Percentiles rank a stretch among this genome's conserved stretches.
Evolutionary conservation across 1,139 yeast species (phyloP).

Genomic region (Candida sp.): DNA sequence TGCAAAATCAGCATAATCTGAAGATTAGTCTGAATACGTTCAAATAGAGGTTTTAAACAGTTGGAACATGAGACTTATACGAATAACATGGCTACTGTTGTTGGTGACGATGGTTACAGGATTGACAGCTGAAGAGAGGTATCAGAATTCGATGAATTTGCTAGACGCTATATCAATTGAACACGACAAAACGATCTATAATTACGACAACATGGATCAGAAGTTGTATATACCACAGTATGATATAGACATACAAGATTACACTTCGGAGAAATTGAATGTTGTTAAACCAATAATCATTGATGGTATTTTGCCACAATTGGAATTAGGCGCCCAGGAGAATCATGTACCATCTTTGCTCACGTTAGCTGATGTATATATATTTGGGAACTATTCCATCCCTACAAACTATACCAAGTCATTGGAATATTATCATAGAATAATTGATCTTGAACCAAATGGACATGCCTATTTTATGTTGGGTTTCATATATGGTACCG

Average conservation of each 20-base stretch:
- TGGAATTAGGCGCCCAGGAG: slow-evolving; percentile 16
- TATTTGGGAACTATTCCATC: slow-evolving; percentile 68
- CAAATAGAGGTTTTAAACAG: background rate
- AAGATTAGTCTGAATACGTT: background rate
- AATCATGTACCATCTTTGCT: slow-evolving; percentile 19
- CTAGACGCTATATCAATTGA: slow-evolving; percentile 4
- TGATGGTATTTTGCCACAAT: slow-evolving; percentile 14
- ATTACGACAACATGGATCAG: slow-evolving; percentile 20
- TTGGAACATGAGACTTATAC: background rate
- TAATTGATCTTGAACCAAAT: slow-evolving; percentile 44
- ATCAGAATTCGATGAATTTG: slow-evolving; percentile 4
- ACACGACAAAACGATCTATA: slow-evolving; percentile 12
- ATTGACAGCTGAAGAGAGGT: background rate
- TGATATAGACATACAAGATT: slow-evolving; percentile 12
- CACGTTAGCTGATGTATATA: slow-evolving; percentile 36
- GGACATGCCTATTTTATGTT: slow-evolving; percentile 76
- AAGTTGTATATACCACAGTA: slow-evolving; percentile 22
- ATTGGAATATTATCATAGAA: slow-evolving; percentile 47
- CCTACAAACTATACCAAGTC: slow-evolving; percentile 59
- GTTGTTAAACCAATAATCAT: slow-evolving; percentile 7
- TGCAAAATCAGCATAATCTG: background rate
- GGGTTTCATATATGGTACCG: slow-evolving; percentile 78
- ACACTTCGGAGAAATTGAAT: slow-evolving; percentile 5
- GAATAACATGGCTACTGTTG: background rate
- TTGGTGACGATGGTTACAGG: background rate